These are phyloP conservation scores for Phialocephala subalpina DNA, from an alignment of 2,329 filamentous ascomycete species.

Conservation along the genomic window DNA sequence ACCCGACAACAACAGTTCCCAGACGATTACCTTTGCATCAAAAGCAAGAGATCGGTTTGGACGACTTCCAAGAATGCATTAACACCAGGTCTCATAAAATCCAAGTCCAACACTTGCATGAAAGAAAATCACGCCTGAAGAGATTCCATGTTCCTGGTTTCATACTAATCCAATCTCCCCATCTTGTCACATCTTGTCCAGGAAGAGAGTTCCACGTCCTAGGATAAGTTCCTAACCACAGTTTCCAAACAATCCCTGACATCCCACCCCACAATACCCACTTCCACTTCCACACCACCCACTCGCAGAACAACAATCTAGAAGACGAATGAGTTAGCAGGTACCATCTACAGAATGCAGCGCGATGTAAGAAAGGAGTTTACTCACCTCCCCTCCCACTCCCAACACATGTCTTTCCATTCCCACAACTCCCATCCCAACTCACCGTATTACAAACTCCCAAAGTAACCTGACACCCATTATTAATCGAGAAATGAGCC, in stretches of 20 bases:
- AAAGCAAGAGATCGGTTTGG: too few relatives aligned
- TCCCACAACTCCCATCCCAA: conserved; percentile 29
- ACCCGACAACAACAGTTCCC: too few relatives aligned
- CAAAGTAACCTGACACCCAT: conserved; percentile 30
- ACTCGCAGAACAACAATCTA: conserved; percentile 31
- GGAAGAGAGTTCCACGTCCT: too few relatives aligned
- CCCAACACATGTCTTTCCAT: conserved; percentile 18
- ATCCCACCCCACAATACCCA: conserved; percentile 25
- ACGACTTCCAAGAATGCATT: too few relatives aligned
- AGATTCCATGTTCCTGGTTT: background rate
- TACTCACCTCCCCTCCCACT: conserved; percentile 28
- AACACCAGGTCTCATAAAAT: too few relatives aligned
- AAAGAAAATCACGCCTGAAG: background rate
- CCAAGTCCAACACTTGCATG: background rate
- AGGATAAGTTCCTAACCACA: too few relatives aligned
- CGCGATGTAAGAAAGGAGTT: too few relatives aligned
- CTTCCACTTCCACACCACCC: conserved; percentile 29
- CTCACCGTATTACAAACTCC: conserved; percentile 28
- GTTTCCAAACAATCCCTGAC: conserved; percentile 18
- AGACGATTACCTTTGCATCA: too few relatives aligned
- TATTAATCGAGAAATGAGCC: conserved; percentile 25
- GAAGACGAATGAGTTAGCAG: too few relatives aligned
- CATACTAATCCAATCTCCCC: background rate
- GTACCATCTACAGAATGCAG: too few relatives aligned
- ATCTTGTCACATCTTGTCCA: too few relatives aligned